Base-by-base conservation (phyloP, 2,329 filamentous ascomycete species). In the Colletotrichum somersetense region DNA sequence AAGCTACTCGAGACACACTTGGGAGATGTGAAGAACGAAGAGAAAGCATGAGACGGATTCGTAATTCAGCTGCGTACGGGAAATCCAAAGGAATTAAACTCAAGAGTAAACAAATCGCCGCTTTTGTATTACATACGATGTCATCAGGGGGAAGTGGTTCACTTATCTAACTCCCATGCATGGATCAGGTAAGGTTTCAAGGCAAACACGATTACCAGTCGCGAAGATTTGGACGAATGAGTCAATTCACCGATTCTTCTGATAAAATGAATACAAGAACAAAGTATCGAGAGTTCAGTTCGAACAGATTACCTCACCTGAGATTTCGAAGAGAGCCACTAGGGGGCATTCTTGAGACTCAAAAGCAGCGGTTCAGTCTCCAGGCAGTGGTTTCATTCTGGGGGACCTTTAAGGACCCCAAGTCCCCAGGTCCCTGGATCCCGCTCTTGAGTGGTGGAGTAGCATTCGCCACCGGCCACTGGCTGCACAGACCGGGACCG, bases 101-200 rank as follows among this genome's bases (percentile, higher is more conserved):
- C 61, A 42, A 62, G 66, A 72, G 66, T 72, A 72, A 72, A 70
- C 55, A 72, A 70, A 56, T 61, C 70, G 70, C 70, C 48, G 70
- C 70, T 70, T 72, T 55, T 18, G 52, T 50, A 48, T 30, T 18
- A 40, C 50, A 5, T 18, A 40, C 50, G 7, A 40, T 48, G 20
- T 56, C 42, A 48, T 18, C 16, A 10, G 42, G 48, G 44, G 18
- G 42, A 18, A 23, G 2, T 23, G 23, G 16, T 48, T n/a, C 40
- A 48, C 16, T n/a, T 8, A 20, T 7, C 18, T 14, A n/a, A 57
- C 56, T 33, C 26, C 26, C 16, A 18, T 40, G 33, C 56, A 23
- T 16, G 8, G 20, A 58, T 26, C 33, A 44, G 26, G 40, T 14
- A 10, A 7, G 40, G 18, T 7, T 30, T 20, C 14, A 42, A 10